A percentile compares a stretch with the other conserved stretches of the same genome.
phyloP scores from a whole-genome alignment of 257 asterid species.

The Solanum chmielewskii region DNA sequence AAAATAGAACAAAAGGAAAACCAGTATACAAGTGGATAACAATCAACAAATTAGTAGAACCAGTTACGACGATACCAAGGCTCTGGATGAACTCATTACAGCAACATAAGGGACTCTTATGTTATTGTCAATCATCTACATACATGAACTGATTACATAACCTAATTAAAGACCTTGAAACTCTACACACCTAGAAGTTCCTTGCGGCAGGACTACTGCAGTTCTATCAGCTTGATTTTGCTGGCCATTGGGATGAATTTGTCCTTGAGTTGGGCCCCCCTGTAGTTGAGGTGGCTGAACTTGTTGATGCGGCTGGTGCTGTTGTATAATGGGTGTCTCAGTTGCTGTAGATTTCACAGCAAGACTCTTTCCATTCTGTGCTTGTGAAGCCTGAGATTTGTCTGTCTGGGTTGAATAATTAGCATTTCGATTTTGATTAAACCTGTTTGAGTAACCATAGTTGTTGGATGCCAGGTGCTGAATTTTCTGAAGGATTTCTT shows the following conservation, averaged over 20 bases:
- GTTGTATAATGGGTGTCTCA: slow-evolving; percentile 37
- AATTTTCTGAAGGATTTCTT: slow-evolving; percentile 75
- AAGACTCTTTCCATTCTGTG: slow-evolving; percentile 37
- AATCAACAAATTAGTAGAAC: slow-evolving; percentile 14
- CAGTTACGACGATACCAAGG: slow-evolving; percentile 17
- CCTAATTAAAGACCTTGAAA: slow-evolving; percentile 73
- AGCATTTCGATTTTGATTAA: slow-evolving; percentile 56
- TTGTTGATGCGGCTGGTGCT: slow-evolving; percentile 14
- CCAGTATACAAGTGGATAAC: slow-evolving; percentile 27
- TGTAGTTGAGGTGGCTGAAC: slow-evolving; percentile 49
- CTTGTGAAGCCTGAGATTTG: slow-evolving; percentile 15
- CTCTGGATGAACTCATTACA: slow-evolving; percentile 32
- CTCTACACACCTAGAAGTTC: slow-evolving; percentile 97
- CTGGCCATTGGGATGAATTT: slow-evolving; percentile 44
- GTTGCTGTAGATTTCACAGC: slow-evolving; percentile 20
- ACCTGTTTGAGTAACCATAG: slow-evolving; percentile 54
- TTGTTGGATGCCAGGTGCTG: slow-evolving; percentile 61
- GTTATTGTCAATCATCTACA: slow-evolving; percentile 28
- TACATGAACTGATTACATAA: slow-evolving; percentile 43
- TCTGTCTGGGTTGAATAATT: slow-evolving; percentile 44
- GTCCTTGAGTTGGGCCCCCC: slow-evolving; percentile 41
- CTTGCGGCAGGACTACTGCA: slow-evolving; percentile 80
- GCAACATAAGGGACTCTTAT: slow-evolving; percentile 27
- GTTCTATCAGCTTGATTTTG: slow-evolving; percentile 59
- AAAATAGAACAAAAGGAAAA: slow-evolving; percentile 3